These are phyloP conservation scores for Aureobasidium sp. DNA, from an alignment of 2,329 filamentous ascomycete species.

Conservation along the genomic window DNA sequence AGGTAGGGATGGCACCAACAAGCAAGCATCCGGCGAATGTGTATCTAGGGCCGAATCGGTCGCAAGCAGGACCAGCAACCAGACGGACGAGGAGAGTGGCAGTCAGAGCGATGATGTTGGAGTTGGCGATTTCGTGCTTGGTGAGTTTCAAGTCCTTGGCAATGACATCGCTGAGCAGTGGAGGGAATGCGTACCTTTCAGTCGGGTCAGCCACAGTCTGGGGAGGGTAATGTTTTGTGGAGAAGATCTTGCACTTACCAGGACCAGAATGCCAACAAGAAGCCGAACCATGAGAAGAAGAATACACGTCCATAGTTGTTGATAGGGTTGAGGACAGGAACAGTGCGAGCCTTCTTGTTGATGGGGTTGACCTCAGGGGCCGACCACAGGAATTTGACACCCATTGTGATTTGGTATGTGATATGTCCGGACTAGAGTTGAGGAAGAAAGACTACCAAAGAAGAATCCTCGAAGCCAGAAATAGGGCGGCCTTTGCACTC, in stretches of 20 bases:
- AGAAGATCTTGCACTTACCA: conserved; percentile 40
- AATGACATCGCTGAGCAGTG: conserved; percentile 71
- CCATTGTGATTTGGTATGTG: conserved; percentile 9
- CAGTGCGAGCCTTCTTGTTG: conserved; percentile 71
- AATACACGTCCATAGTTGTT: conserved; percentile 79
- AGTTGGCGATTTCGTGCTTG: conserved; percentile 68
- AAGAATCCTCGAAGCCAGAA: background rate
- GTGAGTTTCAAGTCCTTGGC: conserved; percentile 67
- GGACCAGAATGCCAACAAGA: conserved; percentile 81
- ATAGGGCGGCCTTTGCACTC: background rate
- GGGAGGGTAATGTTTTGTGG: background rate
- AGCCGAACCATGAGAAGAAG: conserved; percentile 82
- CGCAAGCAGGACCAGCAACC: conserved; percentile 74
- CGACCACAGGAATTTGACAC: conserved; percentile 28
- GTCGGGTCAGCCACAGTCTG: conserved; percentile 6
- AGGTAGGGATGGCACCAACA: conserved; percentile 69
- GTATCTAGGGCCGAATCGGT: conserved; percentile 69
- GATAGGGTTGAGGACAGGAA: conserved; percentile 70
- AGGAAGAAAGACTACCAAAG: background rate
- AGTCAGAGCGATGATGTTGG: conserved; percentile 75
- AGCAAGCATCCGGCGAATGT: conserved; percentile 76
- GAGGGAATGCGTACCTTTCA: conserved; percentile 75
- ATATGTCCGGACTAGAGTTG: background rate
- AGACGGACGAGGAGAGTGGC: conserved; percentile 70
- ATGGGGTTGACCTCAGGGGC: conserved; percentile 73